A percentile compares a stretch with the other conserved stretches of the same genome.
These are phyloP conservation scores for Ustilago shanxiensis DNA, from an alignment of 1,284 basidiomycete genomes.

Conservation along the genomic window DNA sequence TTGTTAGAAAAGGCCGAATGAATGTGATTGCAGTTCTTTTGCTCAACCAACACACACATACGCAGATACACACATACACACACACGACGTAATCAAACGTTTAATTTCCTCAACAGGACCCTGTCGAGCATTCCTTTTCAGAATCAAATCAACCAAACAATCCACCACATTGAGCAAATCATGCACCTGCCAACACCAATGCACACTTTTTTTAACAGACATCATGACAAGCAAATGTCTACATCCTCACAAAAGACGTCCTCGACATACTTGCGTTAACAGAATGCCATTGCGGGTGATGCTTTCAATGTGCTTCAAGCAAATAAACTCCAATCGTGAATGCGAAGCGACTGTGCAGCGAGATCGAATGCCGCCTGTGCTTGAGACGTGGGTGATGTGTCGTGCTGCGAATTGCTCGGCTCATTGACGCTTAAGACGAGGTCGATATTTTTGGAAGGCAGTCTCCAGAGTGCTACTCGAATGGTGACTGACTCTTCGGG, in stretches of 20 bases:
- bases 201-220: not conserved
- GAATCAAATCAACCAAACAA: not conserved
- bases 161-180: constrained; percentile 6
- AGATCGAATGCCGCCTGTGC: constrained; percentile 34
- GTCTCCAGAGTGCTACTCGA: constrained; percentile 64
- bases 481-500: constrained; percentile 58
- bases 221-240: not conserved
- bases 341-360: constrained; percentile 30
- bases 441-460: constrained; percentile 61
- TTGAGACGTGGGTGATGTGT: constrained; percentile 5
- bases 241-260: not conserved
- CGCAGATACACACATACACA: too few species aligned
- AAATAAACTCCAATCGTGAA: constrained; percentile 45
- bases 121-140: constrained; percentile 8
- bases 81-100: constrained; percentile 4
- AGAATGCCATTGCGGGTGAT: not conserved
- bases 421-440: constrained; percentile 67
- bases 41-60: not conserved
- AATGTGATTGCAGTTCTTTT: constrained; percentile 9
- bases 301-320: constrained; percentile 13
- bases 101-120: constrained; percentile 3
- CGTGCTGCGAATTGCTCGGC: constrained; percentile 26
- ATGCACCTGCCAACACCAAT: not conserved
- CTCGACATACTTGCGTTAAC: not conserved
- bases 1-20: not conserved